Base-by-base conservation (phyloP, 192 early-diverging fungal genomes). In the Backusella psychrophila region DNA sequence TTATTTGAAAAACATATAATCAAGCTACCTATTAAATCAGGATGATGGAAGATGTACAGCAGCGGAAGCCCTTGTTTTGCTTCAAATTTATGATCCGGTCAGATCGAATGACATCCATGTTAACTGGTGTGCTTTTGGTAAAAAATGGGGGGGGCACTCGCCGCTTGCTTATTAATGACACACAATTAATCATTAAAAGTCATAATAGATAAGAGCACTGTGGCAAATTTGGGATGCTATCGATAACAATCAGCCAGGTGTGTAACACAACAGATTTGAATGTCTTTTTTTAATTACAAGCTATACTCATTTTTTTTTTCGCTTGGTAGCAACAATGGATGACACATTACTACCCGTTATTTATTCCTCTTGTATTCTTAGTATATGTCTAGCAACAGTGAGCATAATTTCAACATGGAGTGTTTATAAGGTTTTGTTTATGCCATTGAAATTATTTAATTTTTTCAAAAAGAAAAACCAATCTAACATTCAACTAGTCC, bases 201-300 rank as follows among this genome's bases (percentile, higher is more conserved):
- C 56, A 63, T 19, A 36, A 1, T 34, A 69, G 68, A 38, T 69
- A 38, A 69, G 68, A 69, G 35, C 68, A 19, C n/a, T 69, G 19
- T 69, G 68, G 68, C 68, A 69, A 38, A 69, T 69, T 38, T 69
- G 68, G 68, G 68, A 69, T 29, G 35, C 68, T 15, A 41, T 69
- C 4, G 68, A 69, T 69, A 69, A 69, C 21, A 23, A 23, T 69
- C 34, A 35, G 12, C 38, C 68, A 38, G 5, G 68, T 69, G 23
- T 21, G 35, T 68, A 68, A 68, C 17, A 68, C 19, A 34, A 2
- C 31, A 35, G 31, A 35, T n/a, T 1, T 63, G 56, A 63, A 23
- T 12, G 15, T 17, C 42, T 1, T 44, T 2, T n/a, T 63, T 29
- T 63, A 63, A 63, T 26, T 63, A 29, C 12, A 63, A 3, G 3